Evolutionary conservation across 2,329 filamentous ascomycete genomes (phyloP), one percentile per base, ranked within the genome.

Genomic region (Colletotrichum lini): DNA sequence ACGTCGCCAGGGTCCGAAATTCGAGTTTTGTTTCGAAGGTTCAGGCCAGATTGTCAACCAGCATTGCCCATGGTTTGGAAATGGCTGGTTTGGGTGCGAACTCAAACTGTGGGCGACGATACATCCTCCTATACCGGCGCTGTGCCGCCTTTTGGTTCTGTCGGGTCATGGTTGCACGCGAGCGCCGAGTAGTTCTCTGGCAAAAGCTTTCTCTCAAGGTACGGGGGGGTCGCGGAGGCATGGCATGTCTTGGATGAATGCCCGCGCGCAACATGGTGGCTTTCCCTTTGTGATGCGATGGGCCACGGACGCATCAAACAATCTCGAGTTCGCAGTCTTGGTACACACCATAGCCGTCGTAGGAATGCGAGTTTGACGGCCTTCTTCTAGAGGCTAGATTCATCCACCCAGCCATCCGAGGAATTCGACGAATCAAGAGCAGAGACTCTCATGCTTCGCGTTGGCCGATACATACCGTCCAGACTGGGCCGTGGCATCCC

Each of bases 131-230:
- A 21, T 21, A 59, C 47, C 65, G 52, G 50, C 65, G 52, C 65
- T 71, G 68, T 63, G 65, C 65, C 58, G 52, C 65, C 58, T 68
- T 52, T 58, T 54, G 40, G 53, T 53, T 44, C 49, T 42, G 23
- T 21, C n/a, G 23, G 26, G 21, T 7, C 56, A 60, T 52, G 21
- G 18, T 45, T 16, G 35, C 56, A 70, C 56, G 42, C 16, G 44
- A 62, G 21, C 54, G 35, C 35, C 35, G 35, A 10, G 35, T 38
- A 49, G 18, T 38, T 52, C 21, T 40, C 23, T 18, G 21, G 21
- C 47, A 50, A 53, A 16, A 13, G 30, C 8, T 9, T 35, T 40
- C 21, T 44, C 16, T 16, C 18, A n/a, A 10, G 10, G 13, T 7
- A 40, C 21, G 38, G 5, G 12, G 60, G 21, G 6, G n/a, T 44